Conservation (phyloP, 2,329 filamentous ascomycete species). For the Colletotrichum aenigma region DNA sequence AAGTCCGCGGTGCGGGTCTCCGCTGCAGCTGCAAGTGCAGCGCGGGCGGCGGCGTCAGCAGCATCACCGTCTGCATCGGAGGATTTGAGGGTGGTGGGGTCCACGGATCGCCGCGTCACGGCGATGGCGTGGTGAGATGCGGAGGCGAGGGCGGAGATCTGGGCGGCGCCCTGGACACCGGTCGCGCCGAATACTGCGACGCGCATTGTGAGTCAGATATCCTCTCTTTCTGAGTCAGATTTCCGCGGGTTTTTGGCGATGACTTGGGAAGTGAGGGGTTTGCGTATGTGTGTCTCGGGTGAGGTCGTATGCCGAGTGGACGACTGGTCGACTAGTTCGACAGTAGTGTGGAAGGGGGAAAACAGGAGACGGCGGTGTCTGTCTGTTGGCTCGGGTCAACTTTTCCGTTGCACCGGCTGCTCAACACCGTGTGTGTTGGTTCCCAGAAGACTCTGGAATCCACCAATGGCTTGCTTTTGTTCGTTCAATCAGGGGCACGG, state of each 20-base stretch:
- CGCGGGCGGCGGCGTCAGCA: conserved; percentile 22
- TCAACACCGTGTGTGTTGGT: not conserved
- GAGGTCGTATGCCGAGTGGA: not conserved
- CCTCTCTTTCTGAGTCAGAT: not conserved
- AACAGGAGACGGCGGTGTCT: not conserved
- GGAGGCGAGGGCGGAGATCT: conserved; percentile 25
- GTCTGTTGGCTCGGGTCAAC: not conserved
- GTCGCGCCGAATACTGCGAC: conserved; percentile 32
- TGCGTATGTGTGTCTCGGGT: not conserved
- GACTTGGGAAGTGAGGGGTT: not conserved
- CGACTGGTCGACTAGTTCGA: not conserved
- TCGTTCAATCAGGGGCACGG: not conserved
- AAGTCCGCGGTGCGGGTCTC: conserved; percentile 27
- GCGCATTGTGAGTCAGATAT: conserved; percentile 20
- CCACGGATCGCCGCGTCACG: conserved; percentile 23
- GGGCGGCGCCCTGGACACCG: conserved; percentile 29
- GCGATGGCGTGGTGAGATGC: conserved; percentile 28
- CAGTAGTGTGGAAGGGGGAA: not conserved
- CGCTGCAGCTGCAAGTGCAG: conserved; percentile 15
- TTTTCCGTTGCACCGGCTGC: not conserved
- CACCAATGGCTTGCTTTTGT: not conserved
- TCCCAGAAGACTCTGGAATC: not conserved
- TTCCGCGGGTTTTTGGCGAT: not conserved
- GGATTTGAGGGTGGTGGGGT: not conserved
- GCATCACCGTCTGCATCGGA: conserved; percentile 22